These are phyloP conservation scores for Cyberlindnera galapagoensis DNA, from an alignment of 805 yeast genomes.

Conservation along the genomic window DNA sequence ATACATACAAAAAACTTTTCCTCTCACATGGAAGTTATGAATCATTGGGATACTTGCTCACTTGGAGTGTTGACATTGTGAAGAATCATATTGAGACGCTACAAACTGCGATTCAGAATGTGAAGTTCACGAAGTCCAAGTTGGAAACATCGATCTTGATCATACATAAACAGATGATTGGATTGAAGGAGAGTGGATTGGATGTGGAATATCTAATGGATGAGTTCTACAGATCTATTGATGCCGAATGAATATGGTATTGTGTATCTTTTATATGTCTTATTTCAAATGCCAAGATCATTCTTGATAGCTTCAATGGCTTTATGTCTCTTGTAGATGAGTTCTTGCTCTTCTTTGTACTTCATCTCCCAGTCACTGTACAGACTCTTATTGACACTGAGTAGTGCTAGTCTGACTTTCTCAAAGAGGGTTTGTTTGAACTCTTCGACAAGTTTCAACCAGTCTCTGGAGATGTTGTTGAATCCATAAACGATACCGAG, in stretches of 20 bases:
- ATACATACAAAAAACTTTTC: slow-evolving; percentile 48
- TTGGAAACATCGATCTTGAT: slow-evolving; percentile 51
- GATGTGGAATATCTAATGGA: slow-evolving; percentile 45
- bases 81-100: slow-evolving; percentile 51
- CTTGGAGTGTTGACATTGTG: slow-evolving; percentile 9
- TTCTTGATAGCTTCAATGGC: slow-evolving; percentile 9
- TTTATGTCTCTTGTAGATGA: slow-evolving; percentile 11
- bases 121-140: slow-evolving; percentile 43
- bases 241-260: slow-evolving; percentile 7
- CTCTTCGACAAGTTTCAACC: slow-evolving; percentile 21
- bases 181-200: slow-evolving; percentile 59
- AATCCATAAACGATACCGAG: slow-evolving; percentile 27
- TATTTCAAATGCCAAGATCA: slow-evolving; percentile 11
- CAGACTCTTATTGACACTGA: slow-evolving; percentile 16
- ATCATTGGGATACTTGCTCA: slow-evolving; percentile 56
- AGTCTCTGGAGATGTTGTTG: slow-evolving; percentile 25
- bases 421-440: slow-evolving; percentile 23
- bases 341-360: slow-evolving; percentile 14
- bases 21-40: slow-evolving; percentile 26
- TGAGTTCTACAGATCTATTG: slow-evolving; percentile 19
- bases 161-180: slow-evolving; percentile 51
- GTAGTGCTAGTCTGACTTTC: slow-evolving; percentile 16
- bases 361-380: slow-evolving; percentile 18
- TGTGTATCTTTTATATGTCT: slow-evolving; percentile 1
- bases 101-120: slow-evolving; percentile 62